Evolutionary conservation across 2,329 filamentous ascomycete genomes (phyloP).

Genomic region (Bretziella fagacearum): DNA sequence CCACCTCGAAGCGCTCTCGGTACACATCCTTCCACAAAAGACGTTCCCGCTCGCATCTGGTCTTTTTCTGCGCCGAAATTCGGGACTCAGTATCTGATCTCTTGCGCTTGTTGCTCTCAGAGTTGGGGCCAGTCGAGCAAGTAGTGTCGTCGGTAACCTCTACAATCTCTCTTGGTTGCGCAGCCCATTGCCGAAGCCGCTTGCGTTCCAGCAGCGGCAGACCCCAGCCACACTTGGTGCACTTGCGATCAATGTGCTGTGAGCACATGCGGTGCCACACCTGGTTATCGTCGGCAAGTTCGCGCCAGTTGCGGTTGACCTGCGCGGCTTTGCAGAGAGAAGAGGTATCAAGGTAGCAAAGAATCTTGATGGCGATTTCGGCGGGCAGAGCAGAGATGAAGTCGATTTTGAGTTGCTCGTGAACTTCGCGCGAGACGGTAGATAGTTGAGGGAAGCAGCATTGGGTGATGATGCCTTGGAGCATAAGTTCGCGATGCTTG

Average conservation of each 20-base stretch:
- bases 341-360: conserved; percentile 81
- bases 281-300: conserved; percentile 86
- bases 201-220: conserved; percentile 79
- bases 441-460: conserved; percentile 97
- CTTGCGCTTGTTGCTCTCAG: conserved; percentile 10
- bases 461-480: conserved; percentile 88
- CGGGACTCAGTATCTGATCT: conserved; percentile 12
- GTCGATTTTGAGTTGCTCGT: conserved; percentile 93
- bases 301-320: conserved; percentile 76
- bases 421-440: conserved; percentile 74
- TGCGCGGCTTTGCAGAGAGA: conserved; percentile 93
- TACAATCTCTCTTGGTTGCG: conserved; percentile 21
- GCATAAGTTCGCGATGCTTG: conserved; percentile 88
- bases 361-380: conserved; percentile 84
- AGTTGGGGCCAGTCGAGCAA: background rate
- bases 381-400: conserved; percentile 77
- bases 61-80: conserved; percentile 11
- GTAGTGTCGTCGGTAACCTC: conserved; percentile 14
- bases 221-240: conserved; percentile 90
- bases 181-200: conserved; percentile 68
- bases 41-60: conserved; percentile 11
- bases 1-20: conserved; percentile 85
- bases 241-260: conserved; percentile 87
- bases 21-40: conserved; percentile 86
- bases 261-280: conserved; percentile 98